Evolutionary conservation across 495 filamentous ascomycete genomes (phyloP).

Genomic region (Penicillium chermesinum): DNA sequence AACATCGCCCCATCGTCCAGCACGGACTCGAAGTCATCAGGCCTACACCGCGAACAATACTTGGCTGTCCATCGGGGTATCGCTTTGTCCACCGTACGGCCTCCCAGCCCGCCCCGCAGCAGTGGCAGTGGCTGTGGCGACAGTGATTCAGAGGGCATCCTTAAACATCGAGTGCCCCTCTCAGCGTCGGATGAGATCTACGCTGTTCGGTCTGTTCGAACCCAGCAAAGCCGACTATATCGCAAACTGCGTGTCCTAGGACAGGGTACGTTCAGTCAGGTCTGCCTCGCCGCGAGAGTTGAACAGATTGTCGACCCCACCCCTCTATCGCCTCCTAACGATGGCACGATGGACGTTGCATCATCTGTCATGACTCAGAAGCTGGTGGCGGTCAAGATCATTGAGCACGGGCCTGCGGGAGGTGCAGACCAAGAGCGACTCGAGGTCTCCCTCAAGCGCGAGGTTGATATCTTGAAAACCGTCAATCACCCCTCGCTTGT

Average conservation of each 20-base stretch:
- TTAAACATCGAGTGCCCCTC: slow-evolving; percentile 16
- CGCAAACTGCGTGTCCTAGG: slow-evolving; percentile 74
- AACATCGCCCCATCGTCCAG: slow-evolving; percentile 39
- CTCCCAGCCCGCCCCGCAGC: slow-evolving; percentile 70
- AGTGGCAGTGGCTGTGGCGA: slow-evolving; percentile 42
- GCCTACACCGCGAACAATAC: slow-evolving; percentile 74
- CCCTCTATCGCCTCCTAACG: slow-evolving; percentile 23
- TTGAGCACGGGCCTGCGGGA: slow-evolving; percentile 88
- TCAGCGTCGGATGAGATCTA: slow-evolving; percentile 35
- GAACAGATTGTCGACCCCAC: slow-evolving; percentile 17
- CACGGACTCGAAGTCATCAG: slow-evolving; percentile 40
- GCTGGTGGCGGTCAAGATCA: slow-evolving; percentile 90
- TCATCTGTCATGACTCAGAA: slow-evolving; percentile 52
- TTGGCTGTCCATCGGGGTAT: slow-evolving; percentile 73
- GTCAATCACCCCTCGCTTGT: slow-evolving; percentile 86
- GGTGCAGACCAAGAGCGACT: slow-evolving; percentile 85
- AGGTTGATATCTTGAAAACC: slow-evolving; percentile 84
- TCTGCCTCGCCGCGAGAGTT: slow-evolving; percentile 74
- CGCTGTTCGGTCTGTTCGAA: slow-evolving; percentile 41
- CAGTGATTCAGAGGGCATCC: slow-evolving; percentile 29
- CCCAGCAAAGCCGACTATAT: slow-evolving; percentile 52
- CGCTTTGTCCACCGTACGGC: slow-evolving; percentile 49
- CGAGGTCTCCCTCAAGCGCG: slow-evolving; percentile 86
- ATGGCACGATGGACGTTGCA: slow-evolving; percentile 35
- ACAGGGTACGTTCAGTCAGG: slow-evolving; percentile 92